Evolutionary conservation across 2,329 filamentous ascomycete species (phyloP).

Genomic region (Hawksworthiomyces lignivorus): DNA sequence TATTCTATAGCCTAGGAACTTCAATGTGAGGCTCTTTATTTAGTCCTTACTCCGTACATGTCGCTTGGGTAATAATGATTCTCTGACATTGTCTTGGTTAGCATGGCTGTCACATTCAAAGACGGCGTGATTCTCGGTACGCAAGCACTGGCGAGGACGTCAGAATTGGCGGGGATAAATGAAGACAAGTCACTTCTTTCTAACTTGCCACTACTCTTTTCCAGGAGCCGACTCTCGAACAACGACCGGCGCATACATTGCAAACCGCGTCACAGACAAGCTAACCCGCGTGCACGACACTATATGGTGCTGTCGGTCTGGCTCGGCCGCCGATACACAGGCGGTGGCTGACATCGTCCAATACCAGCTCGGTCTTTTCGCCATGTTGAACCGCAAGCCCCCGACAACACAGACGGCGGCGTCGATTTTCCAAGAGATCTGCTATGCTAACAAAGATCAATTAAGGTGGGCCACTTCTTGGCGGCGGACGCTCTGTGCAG

Average conservation of each 20-base stretch:
- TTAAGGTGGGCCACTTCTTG: too few relatives aligned
- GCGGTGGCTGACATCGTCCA: slow-evolving; percentile 97
- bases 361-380: slow-evolving; percentile 90
- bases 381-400: slow-evolving; percentile 78
- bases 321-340: slow-evolving; percentile 95
- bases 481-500: too few relatives aligned
- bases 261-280: slow-evolving; percentile 98
- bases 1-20: slow-evolving; percentile 68
- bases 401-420: slow-evolving; percentile 94
- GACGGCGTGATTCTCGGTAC: slow-evolving; percentile 88
- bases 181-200: too few relatives aligned
- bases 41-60: too few relatives aligned
- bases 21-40: slow-evolving; percentile 89
- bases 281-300: slow-evolving; percentile 97
- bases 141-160: slow-evolving; percentile 15
- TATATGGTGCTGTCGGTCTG: slow-evolving; percentile 98
- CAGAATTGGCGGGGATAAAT: too few relatives aligned
- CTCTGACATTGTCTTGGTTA: too few relatives aligned
- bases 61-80: too few relatives aligned
- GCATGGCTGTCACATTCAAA: slow-evolving; percentile 99
- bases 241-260: slow-evolving; percentile 95
- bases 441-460: slow-evolving; percentile 94
- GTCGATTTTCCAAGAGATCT: slow-evolving; percentile 94
- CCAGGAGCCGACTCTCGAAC: slow-evolving; percentile 92
- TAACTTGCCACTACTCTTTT: not conserved